These are phyloP conservation scores for Talaromyces islandicus DNA, from an alignment of 2,329 filamentous ascomycete genomes.

Conservation along the genomic window DNA sequence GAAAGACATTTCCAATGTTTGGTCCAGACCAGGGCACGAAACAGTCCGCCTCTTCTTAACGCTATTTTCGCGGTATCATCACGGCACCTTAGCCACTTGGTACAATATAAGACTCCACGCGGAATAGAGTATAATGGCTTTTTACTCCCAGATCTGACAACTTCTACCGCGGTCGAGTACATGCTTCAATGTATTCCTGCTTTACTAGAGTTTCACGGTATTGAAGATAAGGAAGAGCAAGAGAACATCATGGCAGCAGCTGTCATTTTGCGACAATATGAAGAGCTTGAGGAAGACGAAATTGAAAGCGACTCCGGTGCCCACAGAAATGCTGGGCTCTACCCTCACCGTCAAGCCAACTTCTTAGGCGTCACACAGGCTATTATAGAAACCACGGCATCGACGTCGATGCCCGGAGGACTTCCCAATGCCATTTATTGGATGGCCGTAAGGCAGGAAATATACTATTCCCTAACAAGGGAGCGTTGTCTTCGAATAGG, in stretches of 20 bases:
- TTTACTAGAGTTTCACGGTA: conserved; percentile 5
- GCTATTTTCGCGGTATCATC: conserved; percentile 20
- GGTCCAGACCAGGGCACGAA: conserved; percentile 11
- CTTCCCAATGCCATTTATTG: conserved; percentile 19
- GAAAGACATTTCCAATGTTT: background rate
- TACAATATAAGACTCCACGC: conserved; percentile 15
- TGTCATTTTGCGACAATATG: conserved; percentile 20
- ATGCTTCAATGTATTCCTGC: background rate
- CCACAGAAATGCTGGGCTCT: conserved; percentile 3
- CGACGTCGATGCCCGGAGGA: conserved; percentile 9
- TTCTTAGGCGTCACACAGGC: background rate
- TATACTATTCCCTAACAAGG: conserved; percentile 18
- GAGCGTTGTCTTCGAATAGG: conserved; percentile 13
- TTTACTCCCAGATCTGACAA: background rate
- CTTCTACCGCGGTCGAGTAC: background rate
- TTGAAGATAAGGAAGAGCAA: conserved; percentile 14
- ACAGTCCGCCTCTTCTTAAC: conserved; percentile 17
- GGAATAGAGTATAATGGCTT: background rate
- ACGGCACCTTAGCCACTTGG: conserved; percentile 16
- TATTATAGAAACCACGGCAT: background rate
- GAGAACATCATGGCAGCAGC: conserved; percentile 22
- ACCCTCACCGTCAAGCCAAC: conserved; percentile 12
- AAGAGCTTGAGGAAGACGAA: conserved; percentile 23
- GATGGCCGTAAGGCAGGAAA: conserved; percentile 21
- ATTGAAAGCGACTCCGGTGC: conserved; percentile 17